Percentiles rank a stretch among this genome's conserved stretches.
Conservation (phyloP, 2,329 filamentous ascomycete genomes). For the Trichophyton schoenleinii region DNA sequence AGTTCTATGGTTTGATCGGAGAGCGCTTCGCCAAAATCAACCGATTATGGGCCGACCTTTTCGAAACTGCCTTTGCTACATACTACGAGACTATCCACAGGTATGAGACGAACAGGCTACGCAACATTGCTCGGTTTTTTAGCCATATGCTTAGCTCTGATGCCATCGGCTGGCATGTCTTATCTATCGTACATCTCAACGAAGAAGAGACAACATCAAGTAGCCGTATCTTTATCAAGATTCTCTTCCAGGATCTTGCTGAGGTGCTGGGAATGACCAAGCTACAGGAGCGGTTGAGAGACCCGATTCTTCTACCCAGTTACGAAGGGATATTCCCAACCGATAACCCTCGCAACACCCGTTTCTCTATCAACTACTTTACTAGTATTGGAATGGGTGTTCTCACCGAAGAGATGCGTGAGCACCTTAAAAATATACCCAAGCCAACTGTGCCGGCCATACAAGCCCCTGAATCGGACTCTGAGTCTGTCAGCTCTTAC, state of each 20-base stretch:
- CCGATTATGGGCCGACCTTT: constrained; percentile 83
- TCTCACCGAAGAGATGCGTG: constrained; percentile 89
- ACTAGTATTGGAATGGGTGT: constrained; percentile 94
- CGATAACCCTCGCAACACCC: constrained; percentile 77
- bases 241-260: constrained; percentile 81
- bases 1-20: constrained; percentile 89
- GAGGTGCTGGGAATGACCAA: constrained; percentile 77
- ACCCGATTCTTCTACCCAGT: constrained; percentile 64
- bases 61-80: constrained; percentile 76
- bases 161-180: constrained; percentile 81
- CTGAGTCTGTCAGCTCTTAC: constrained; percentile 51
- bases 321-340: constrained; percentile 80
- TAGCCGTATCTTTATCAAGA: constrained; percentile 97
- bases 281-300: constrained; percentile 61
- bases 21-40: constrained; percentile 95
- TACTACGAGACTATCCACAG: constrained; percentile 98
- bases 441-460: constrained; percentile 66
- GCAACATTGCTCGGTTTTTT: constrained; percentile 92
- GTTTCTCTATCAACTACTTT: constrained; percentile 99
- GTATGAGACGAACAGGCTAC: constrained; percentile 86
- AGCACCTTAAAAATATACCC: constrained; percentile 76
- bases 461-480: constrained; percentile 48
- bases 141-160: constrained; percentile 80
- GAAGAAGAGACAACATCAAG: constrained; percentile 95
- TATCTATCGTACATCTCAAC: constrained; percentile 76